These are phyloP conservation scores for Nepenthes gracilis DNA, from an alignment of 148 eudicot genomes.

Conservation along the genomic window DNA sequence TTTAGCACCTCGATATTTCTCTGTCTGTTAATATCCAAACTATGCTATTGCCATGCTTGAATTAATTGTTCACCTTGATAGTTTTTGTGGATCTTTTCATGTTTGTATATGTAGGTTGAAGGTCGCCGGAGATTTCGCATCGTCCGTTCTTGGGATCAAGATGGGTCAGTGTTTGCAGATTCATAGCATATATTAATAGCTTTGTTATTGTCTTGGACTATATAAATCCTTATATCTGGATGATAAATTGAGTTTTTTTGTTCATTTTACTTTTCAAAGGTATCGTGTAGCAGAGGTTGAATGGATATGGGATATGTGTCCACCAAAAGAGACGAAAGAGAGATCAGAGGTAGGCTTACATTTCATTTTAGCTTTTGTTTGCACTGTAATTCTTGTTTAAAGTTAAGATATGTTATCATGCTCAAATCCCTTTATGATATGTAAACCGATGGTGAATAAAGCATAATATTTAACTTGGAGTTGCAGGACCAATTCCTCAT, in stretches of 20 bases:
- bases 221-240: not conserved
- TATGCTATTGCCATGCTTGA: no score
- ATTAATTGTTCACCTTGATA: no score
- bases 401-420: no score
- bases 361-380: constrained; percentile 3
- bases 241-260: not conserved
- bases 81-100: no score
- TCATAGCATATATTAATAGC: not conserved
- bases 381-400: not conserved
- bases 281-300: constrained; percentile 70
- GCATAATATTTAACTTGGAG: no score
- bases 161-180: constrained; percentile 54
- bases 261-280: constrained; percentile 12
- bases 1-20: no score
- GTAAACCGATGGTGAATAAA: no score
- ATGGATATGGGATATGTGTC: constrained; percentile 62
- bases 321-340: constrained; percentile 59
- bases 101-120: constrained; percentile 51
- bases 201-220: constrained; percentile 1
- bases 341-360: constrained; percentile 46
- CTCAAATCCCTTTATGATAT: no score
- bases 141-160: constrained; percentile 85
- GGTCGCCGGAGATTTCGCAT: constrained; percentile 89
- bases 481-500: no score
- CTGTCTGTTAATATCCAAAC: no score